Conservation (phyloP, 2,329 filamentous ascomycete genomes). For the Fusarium tanahbumbuense region DNA sequence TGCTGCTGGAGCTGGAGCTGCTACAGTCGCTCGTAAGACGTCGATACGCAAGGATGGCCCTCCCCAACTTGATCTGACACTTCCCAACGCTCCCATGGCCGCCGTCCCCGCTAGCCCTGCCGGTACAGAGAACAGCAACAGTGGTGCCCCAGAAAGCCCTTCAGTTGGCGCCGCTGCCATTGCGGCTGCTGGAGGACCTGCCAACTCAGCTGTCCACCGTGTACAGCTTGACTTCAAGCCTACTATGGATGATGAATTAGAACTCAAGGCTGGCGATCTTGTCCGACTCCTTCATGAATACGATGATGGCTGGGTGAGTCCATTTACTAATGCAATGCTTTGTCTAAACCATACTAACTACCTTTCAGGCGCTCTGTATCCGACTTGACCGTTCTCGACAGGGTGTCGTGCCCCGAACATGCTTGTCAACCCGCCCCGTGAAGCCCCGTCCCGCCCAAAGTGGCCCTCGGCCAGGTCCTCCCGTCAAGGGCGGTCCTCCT, state of each 20-base stretch:
- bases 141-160: slow-evolving; percentile 55
- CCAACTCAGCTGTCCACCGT: slow-evolving; percentile 79
- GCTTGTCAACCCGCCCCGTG: slow-evolving; percentile 89
- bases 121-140: slow-evolving; percentile 71
- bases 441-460: slow-evolving; percentile 77
- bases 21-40: slow-evolving; percentile 62
- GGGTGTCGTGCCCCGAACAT: slow-evolving; percentile 93
- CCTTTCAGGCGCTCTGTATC: slow-evolving; percentile 82
- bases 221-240: slow-evolving; percentile 95
- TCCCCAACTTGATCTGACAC: slow-evolving; percentile 66
- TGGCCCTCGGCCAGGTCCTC: slow-evolving; percentile 63
- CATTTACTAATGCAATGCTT: not conserved
- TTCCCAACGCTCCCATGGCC: slow-evolving; percentile 51
- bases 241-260: slow-evolving; percentile 91
- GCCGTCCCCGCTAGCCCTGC: slow-evolving; percentile 67
- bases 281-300: slow-evolving; percentile 94
- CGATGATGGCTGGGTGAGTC: slow-evolving; percentile 94
- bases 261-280: slow-evolving; percentile 81
- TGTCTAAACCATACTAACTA: slow-evolving; percentile 47
- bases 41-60: slow-evolving; percentile 67
- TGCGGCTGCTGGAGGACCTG: slow-evolving; percentile 70
- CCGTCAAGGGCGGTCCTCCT: slow-evolving; percentile 56
- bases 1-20: slow-evolving; percentile 50
- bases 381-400: slow-evolving; percentile 90
- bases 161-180: slow-evolving; percentile 69